Evolutionary conservation across 176 grass and related monocot species (phyloP).

Genomic region (Aechmea fasciata): DNA sequence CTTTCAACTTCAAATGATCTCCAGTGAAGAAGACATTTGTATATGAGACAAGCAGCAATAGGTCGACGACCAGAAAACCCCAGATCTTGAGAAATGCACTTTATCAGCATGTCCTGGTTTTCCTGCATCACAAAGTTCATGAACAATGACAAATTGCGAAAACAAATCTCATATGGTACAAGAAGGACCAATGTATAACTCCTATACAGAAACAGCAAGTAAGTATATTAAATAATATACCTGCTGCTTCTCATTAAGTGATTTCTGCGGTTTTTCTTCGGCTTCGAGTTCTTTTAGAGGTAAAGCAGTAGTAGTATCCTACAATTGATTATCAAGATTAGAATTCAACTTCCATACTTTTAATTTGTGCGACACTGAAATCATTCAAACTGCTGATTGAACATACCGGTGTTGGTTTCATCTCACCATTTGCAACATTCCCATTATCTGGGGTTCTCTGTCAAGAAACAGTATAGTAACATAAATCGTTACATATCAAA

Average conservation of each 20-base stretch:
- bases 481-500: constrained; percentile 21
- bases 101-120: constrained; percentile 89
- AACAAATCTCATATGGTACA: constrained; percentile 11
- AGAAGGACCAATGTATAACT: too few relatives aligned
- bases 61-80: constrained; percentile 80
- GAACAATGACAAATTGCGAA: constrained; percentile 10
- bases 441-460: constrained; percentile 60
- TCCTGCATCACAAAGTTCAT: constrained; percentile 56
- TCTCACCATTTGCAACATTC: constrained; percentile 54
- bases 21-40: constrained; percentile 95
- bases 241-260: constrained; percentile 97
- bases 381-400: constrained; percentile 3
- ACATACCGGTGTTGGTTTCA: constrained; percentile 66
- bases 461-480: constrained; percentile 29
- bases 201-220: not conserved
- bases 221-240: constrained; percentile 26
- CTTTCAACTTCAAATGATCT: constrained; percentile 99
- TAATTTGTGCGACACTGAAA: not conserved
- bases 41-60: constrained; percentile 92
- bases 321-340: constrained; percentile 35
- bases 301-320: constrained; percentile 57
- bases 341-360: not conserved
- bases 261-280: constrained; percentile 96
- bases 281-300: constrained; percentile 61
- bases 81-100: constrained; percentile 93